These are phyloP conservation scores for Galeopsis tetrahit DNA, from an alignment of 257 asterid species.

Conservation along the genomic window DNA sequence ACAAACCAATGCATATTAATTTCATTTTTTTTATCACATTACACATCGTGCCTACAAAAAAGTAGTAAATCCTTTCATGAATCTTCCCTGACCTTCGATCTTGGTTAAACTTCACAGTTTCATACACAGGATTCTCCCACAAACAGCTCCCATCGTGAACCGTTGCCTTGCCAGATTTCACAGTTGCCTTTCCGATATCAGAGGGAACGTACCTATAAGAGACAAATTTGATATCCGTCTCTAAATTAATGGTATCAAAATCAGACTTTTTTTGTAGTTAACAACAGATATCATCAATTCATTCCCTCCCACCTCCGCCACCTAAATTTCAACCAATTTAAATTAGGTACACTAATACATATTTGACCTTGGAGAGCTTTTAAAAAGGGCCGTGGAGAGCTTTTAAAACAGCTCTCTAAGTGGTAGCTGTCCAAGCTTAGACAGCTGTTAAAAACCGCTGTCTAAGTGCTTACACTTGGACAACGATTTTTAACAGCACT, in stretches of 20 bases:
- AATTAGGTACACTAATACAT: too few species aligned
- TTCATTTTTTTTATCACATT: constrained; percentile 12
- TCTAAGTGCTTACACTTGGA: too few species aligned
- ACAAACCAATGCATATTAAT: constrained; percentile 32
- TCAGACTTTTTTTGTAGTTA: too few species aligned
- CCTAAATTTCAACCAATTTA: constrained; percentile 39
- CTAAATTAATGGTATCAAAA: too few species aligned
- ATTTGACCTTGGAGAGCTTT: too few species aligned
- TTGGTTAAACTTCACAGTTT: constrained; percentile 69
- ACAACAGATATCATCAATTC: constrained; percentile 73
- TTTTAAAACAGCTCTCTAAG: too few species aligned
- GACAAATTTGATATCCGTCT: too few species aligned
- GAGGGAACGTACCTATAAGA: too few species aligned
- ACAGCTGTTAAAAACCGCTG: too few species aligned
- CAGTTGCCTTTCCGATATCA: constrained; percentile 73
- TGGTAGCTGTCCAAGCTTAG: too few species aligned
- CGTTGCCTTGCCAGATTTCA: constrained; percentile 64
- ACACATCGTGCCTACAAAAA: constrained; percentile 74
- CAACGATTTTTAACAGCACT: too few species aligned
- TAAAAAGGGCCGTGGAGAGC: too few species aligned
- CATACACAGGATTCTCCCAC: constrained; percentile 83
- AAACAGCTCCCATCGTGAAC: constrained; percentile 72
- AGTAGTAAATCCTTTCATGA: constrained; percentile 72
- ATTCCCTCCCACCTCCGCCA: constrained; percentile 58
- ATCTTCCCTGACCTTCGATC: constrained; percentile 84